Evolutionary conservation across 1,139 yeast species (phyloP).

Genomic region (Taiozyma sp.): DNA sequence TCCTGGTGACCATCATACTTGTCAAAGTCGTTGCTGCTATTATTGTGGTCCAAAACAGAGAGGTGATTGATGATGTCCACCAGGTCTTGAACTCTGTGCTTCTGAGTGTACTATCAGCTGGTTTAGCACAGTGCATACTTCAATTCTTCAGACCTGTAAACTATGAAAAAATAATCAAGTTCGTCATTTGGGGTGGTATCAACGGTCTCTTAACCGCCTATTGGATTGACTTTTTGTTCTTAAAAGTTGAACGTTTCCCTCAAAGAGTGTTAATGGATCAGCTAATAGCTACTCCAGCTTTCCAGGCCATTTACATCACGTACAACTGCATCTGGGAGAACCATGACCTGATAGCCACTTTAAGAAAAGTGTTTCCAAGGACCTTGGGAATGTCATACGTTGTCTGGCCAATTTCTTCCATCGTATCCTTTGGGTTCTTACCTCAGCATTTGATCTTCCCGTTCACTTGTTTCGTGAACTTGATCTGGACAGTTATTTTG

Average conservation of each 20-base stretch:
- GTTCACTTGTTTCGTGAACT: slow-evolving; percentile 50
- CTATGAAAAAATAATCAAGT: slow-evolving; percentile 41
- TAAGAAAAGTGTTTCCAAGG: slow-evolving; percentile 35
- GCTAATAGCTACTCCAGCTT: slow-evolving; percentile 47
- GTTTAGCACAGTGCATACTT: slow-evolving; percentile 53
- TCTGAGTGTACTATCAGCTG: slow-evolving; percentile 46
- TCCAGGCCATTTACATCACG: slow-evolving; percentile 47
- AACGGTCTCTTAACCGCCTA: slow-evolving; percentile 53
- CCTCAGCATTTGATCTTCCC: slow-evolving; percentile 50
- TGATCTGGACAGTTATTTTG: slow-evolving; percentile 53
- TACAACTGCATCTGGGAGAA: slow-evolving; percentile 55
- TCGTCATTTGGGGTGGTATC: slow-evolving; percentile 56
- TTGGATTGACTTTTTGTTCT: slow-evolving; percentile 51
- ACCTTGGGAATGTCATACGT: slow-evolving; percentile 50
- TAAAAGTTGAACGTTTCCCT: slow-evolving; percentile 31
- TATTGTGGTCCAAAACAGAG: slow-evolving; percentile 16
- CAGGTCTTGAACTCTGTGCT: slow-evolving; percentile 36
- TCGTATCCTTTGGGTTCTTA: slow-evolving; percentile 43
- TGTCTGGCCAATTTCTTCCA: slow-evolving; percentile 57
- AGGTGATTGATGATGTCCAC: slow-evolving; percentile 18
- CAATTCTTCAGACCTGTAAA: slow-evolving; percentile 43
- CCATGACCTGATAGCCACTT: slow-evolving; percentile 18
- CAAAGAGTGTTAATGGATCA: slow-evolving; percentile 49
- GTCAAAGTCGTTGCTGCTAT: slow-evolving; percentile 2
- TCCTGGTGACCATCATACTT: slow-evolving; percentile 8